Percentiles rank a stretch among this genome's conserved stretches.
These are phyloP conservation scores for Amanita fuliginea DNA, from an alignment of 768 basidiomycete genomes.

Conservation along the genomic window DNA sequence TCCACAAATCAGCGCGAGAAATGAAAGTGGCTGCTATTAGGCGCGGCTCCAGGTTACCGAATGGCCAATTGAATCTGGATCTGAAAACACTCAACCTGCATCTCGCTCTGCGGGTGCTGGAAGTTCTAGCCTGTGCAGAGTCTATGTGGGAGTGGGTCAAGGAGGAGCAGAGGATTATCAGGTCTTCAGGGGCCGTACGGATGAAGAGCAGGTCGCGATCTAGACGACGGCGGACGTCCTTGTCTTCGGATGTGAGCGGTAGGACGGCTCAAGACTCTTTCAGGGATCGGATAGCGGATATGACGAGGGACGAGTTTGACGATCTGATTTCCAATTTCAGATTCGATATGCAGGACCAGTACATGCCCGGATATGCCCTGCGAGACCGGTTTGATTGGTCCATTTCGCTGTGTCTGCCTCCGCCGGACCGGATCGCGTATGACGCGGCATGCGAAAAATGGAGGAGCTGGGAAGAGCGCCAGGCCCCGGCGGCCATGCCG, in stretches of 20 bases:
- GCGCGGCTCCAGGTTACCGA: conserved; percentile 35
- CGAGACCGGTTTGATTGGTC: conserved; percentile 41
- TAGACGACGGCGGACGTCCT: conserved; percentile 9
- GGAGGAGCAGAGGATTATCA: conserved; percentile 28
- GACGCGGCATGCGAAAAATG: conserved; percentile 47
- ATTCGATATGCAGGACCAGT: conserved; percentile 56
- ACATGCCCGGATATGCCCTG: conserved; percentile 32
- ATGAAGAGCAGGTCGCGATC: neutral
- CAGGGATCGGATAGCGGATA: conserved; percentile 28
- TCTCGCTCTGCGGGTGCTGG: conserved; percentile 46
- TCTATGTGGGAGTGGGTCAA: conserved; percentile 74
- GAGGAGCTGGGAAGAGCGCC: conserved; percentile 32
- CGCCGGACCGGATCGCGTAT: conserved; percentile 44
- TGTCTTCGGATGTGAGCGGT: conserved; percentile 4
- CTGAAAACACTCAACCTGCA: conserved; percentile 49
- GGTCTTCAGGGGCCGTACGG: conserved; percentile 4
- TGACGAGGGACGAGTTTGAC: conserved; percentile 57
- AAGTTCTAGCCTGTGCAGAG: conserved; percentile 62
- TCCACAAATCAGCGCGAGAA: conserved; percentile 11
- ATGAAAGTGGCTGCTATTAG: conserved; percentile 8
- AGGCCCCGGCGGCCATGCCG: neutral
- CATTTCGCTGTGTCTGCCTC: conserved; percentile 24
- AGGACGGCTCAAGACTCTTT: conserved; percentile 15
- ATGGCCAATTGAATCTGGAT: conserved; percentile 43
- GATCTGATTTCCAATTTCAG: conserved; percentile 44